phyloP scores from a whole-genome alignment of 441 rosid genomes.

The Populus trichocarpa region DNA sequence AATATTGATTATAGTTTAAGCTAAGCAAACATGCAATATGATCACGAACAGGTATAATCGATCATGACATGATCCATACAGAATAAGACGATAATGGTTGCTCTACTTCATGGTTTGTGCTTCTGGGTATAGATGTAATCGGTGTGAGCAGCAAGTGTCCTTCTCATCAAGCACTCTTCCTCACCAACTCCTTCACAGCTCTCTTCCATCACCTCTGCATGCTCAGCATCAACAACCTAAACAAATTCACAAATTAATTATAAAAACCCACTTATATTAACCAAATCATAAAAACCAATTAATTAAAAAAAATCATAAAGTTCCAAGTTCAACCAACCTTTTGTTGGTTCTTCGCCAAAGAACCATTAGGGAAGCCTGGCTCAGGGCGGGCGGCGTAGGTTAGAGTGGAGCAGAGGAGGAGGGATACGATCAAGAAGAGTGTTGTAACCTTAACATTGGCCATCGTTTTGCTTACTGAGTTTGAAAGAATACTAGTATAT shows the following conservation, averaged over 20 bases:
- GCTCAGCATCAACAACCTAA: neutral
- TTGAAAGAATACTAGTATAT: neutral
- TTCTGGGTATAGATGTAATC: slow-evolving; percentile 20
- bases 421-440: slow-evolving; percentile 1
- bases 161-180: slow-evolving; percentile 19
- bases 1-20: no score
- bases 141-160: slow-evolving; percentile 18
- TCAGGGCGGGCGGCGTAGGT: slow-evolving; percentile 9
- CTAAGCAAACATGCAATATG: neutral
- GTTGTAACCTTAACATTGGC: neutral
- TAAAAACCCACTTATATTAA: no score
- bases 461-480: neutral
- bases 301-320: neutral
- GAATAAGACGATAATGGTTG: neutral
- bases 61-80: neutral
- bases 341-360: neutral
- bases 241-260: neutral
- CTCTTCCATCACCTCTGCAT: slow-evolving; percentile 4
- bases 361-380: slow-evolving; percentile 11
- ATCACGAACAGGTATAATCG: neutral
- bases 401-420: slow-evolving; percentile 14
- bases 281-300: neutral
- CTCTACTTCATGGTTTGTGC: slow-evolving; percentile 6
- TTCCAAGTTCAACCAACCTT: neutral
- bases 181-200: slow-evolving; percentile 8